Evolutionary conservation across 805 yeast genomes (phyloP), one percentile per base, ranked within the genome.

Genomic region (Hanseniaspora occidentalis): DNA sequence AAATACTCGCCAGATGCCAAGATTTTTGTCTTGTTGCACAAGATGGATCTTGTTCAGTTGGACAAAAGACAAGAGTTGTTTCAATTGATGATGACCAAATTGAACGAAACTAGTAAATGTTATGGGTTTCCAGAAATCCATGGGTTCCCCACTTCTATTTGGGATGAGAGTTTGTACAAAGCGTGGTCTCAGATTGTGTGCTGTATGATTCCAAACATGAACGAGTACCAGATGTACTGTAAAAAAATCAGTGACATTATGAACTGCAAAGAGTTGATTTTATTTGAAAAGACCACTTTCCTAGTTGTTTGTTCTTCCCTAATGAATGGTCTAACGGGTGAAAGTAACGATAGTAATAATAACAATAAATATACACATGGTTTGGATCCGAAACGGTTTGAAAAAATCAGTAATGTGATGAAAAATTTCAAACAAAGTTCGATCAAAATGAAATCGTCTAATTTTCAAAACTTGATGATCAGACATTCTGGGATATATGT

Each of bases 101-200:
- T 92, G 45, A 80, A 78, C 49, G 77, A 75, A 37, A 80, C 84
- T 13, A 79, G 94, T 3, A 67, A 73, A 40, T 84, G 84, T 16
- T 78, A 62, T 52, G 70, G 73, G 2, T 84, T 85, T 61, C 58
- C 59, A 22, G 66, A 73, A 36, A 65, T 85, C 35, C 72, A 75
- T 13, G 96, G 96, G 2, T 89, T 86, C 56, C 89, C 96, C 5
- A 92, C 97, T 0, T 84, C 95, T 1, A 89, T 89, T 43, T 89
- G 97, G 97, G 96, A 89, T 62, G 97, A 89, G 58, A 77, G 89
- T 53, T 66, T 89, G 43, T 92, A 89, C 58, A 88, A 83, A 58
- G 98, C 98, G 1, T 92, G 98, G 98, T 84, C 95, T 2, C 83
- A 79, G 38, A 89, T 92, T 44, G 96, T 92, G 26, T 88, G 97